Conservation (phyloP, 2,329 filamentous ascomycete species). For the Hypomyces perniciosus region DNA sequence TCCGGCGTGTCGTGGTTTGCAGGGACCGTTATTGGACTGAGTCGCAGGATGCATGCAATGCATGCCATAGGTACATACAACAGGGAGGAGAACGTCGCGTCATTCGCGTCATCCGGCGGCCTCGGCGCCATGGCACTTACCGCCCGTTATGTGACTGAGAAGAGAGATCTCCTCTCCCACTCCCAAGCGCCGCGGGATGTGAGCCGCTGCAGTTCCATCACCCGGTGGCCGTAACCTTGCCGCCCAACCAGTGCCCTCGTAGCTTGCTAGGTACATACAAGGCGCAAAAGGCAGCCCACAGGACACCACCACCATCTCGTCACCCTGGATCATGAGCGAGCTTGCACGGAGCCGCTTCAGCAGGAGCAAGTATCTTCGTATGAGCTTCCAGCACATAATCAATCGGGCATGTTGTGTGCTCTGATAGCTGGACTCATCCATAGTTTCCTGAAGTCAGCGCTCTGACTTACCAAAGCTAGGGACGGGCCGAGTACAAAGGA, state of each 20-base stretch:
- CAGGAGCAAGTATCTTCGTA: background rate
- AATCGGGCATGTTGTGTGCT: background rate
- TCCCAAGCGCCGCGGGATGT: conserved; percentile 2
- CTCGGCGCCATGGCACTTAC: background rate
- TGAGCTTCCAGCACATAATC: background rate
- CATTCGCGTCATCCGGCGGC: background rate
- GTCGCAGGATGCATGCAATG: conserved; percentile 19
- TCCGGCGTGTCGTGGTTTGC: conserved; percentile 3
- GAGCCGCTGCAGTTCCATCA: background rate
- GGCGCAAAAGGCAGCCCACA: conserved; percentile 17
- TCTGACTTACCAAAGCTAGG: conserved; percentile 5
- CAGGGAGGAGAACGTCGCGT: conserved; percentile 9
- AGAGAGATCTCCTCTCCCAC: conserved; percentile 5
- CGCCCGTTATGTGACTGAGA: background rate
- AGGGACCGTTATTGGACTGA: conserved; percentile 12
- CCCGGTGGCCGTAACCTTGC: background rate
- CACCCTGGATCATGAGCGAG: background rate
- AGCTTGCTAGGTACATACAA: background rate
- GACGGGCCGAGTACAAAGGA: conserved; percentile 9
- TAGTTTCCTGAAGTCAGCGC: background rate
- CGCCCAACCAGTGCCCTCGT: background rate
- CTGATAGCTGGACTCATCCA: background rate
- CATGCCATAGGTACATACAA: conserved; percentile 18
- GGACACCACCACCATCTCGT: conserved; percentile 2
- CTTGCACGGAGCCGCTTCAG: conserved; percentile 1